Percentiles rank a stretch among this genome's conserved stretches.
Conservation (phyloP, 441 rosid species). For the Erodium chrysanthum region DNA sequence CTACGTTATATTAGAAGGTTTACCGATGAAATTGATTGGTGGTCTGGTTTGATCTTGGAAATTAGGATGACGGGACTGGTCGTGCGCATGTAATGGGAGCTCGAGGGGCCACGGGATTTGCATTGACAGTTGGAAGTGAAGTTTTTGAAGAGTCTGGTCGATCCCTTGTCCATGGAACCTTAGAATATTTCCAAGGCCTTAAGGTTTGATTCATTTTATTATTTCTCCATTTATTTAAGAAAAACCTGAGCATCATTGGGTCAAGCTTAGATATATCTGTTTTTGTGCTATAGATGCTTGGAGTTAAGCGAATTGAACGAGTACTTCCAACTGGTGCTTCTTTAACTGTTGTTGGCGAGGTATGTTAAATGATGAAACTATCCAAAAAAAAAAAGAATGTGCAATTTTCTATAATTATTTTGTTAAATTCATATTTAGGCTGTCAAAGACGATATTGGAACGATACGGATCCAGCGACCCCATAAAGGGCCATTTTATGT, state of each 20-base stretch:
- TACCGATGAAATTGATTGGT: background rate
- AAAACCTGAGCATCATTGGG: background rate
- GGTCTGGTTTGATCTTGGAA: background rate
- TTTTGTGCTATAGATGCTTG: constrained; percentile 69
- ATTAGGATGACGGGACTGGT: constrained; percentile 75
- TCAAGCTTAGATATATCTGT: constrained; percentile 17
- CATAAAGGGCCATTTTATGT: constrained; percentile 82
- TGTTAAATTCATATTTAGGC: constrained; percentile 35
- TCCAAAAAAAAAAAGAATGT: constrained; percentile 4
- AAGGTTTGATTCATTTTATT: constrained; percentile 43
- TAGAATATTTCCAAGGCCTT: constrained; percentile 87
- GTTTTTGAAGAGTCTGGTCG: constrained; percentile 90
- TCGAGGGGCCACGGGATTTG: constrained; percentile 80
- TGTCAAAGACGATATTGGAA: constrained; percentile 67
- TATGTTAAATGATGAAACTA: constrained; percentile 18
- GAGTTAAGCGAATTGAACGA: constrained; percentile 85
- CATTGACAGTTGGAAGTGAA: constrained; percentile 76
- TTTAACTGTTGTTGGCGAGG: constrained; percentile 92
- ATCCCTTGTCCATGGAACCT: constrained; percentile 83
- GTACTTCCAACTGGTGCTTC: constrained; percentile 88
- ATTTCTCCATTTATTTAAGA: constrained; percentile 5
- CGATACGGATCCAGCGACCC: constrained; percentile 71
- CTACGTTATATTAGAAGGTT: too few relatives aligned
- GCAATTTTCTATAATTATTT: constrained; percentile 2
- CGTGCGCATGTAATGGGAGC: constrained; percentile 71